Evolutionary conservation across 257 asterid species (phyloP).

Genomic region (Solanum paucissectum): DNA sequence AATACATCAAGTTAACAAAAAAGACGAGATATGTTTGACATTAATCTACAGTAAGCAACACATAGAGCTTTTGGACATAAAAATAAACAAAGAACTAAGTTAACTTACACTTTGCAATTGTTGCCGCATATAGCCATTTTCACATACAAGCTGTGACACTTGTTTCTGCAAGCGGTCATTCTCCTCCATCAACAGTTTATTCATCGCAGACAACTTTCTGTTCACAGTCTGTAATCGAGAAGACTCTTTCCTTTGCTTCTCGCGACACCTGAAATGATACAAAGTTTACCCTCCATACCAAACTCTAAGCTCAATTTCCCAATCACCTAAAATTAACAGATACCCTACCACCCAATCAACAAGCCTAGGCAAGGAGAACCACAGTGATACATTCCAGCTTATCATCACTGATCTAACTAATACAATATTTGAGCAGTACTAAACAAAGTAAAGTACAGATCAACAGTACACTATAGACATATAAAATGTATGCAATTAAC

Average conservation of each 20-base stretch:
- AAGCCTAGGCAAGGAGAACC: background rate
- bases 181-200: constrained; percentile 90
- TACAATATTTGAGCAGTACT: background rate
- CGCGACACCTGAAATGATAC: constrained; percentile 61
- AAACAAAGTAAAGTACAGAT: background rate
- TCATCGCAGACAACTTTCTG: constrained; percentile 76
- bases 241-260: constrained; percentile 87
- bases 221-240: constrained; percentile 77
- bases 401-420: background rate
- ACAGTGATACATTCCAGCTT: background rate
- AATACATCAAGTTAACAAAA: background rate
- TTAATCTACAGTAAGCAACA: background rate
- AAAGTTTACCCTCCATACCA: background rate
- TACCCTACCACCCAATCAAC: background rate
- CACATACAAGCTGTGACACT: constrained; percentile 86
- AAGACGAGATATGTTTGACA: background rate
- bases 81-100: background rate
- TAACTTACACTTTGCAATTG: constrained; percentile 71
- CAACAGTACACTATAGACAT: background rate
- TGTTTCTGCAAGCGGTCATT: constrained; percentile 93
- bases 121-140: constrained; percentile 78
- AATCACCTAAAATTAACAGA: background rate
- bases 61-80: background rate
- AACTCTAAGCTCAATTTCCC: background rate
- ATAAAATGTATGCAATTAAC: background rate